These are phyloP conservation scores for Russula brevipes DNA, from an alignment of 768 basidiomycete species.

Conservation along the genomic window DNA sequence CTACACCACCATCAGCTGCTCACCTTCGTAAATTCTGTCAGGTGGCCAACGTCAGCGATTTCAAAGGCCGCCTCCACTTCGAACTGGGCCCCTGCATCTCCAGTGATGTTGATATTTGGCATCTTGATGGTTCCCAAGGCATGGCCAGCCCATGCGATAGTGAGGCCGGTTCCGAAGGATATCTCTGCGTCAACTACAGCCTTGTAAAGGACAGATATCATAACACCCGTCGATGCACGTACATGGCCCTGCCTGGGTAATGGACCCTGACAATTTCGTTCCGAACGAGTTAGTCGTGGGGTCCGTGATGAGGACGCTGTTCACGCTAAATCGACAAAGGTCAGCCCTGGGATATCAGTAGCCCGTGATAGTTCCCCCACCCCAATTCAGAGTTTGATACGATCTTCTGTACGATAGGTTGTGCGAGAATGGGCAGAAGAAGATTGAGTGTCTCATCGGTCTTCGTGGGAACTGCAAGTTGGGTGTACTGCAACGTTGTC, in stretches of 20 bases:
- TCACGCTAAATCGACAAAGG: conserved; percentile 37
- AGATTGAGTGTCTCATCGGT: conserved; percentile 60
- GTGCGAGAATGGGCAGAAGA: conserved; percentile 63
- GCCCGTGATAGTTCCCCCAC: conserved; percentile 32
- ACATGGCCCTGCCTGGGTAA: conserved; percentile 72
- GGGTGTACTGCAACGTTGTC: conserved; percentile 59
- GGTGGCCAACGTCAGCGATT: conserved; percentile 50
- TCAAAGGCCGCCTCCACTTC: conserved; percentile 50
- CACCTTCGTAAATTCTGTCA: conserved; percentile 64
- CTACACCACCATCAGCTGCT: background rate
- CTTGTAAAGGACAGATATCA: background rate
- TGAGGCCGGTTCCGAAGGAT: conserved; percentile 56
- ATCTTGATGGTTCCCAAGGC: conserved; percentile 56
- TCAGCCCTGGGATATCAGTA: background rate
- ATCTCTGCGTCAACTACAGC: conserved; percentile 58
- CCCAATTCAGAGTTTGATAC: conserved; percentile 53
- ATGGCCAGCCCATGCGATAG: conserved; percentile 54
- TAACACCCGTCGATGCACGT: conserved; percentile 28
- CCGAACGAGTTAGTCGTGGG: conserved; percentile 55
- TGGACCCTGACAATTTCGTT: conserved; percentile 52
- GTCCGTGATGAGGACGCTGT: conserved; percentile 56
- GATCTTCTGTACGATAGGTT: conserved; percentile 70
- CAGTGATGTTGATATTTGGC: conserved; percentile 51
- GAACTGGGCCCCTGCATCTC: conserved; percentile 60
- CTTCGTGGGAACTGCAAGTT: conserved; percentile 47